Conservation (phyloP, 768 basidiomycete genomes). For the Amanita fuliginea region DNA sequence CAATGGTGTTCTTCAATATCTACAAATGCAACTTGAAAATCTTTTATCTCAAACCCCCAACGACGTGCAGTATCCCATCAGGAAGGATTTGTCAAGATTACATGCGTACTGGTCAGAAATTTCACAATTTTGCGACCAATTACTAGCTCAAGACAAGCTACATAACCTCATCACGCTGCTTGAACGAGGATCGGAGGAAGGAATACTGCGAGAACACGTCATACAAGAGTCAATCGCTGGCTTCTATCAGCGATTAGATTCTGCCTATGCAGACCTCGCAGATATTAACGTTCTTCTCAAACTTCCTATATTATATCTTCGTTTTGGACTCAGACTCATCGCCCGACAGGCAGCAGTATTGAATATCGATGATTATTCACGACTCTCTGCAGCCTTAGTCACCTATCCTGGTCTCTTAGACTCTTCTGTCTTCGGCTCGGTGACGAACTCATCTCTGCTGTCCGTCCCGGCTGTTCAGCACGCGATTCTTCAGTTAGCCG, state of each 20-base stretch:
- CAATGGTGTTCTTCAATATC: constrained; percentile 37
- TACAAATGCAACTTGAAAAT: constrained; percentile 25
- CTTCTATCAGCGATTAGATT: constrained; percentile 62
- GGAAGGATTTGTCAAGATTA: constrained; percentile 35
- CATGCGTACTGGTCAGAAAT: constrained; percentile 70
- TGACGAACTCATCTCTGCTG: constrained; percentile 9
- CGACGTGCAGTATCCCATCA: constrained; percentile 19
- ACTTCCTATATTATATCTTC: constrained; percentile 52
- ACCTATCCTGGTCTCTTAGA: constrained; percentile 37
- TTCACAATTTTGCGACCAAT: constrained; percentile 56
- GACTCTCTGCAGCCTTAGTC: constrained; percentile 8
- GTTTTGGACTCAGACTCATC: constrained; percentile 59
- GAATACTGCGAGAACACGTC: constrained; percentile 48
- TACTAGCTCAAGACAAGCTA: constrained; percentile 38
- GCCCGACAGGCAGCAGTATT: constrained; percentile 9
- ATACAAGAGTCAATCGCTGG: constrained; percentile 71
- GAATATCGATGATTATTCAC: constrained; percentile 13
- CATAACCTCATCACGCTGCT: constrained; percentile 32
- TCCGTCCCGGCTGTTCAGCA: constrained; percentile 24
- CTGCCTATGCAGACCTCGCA: constrained; percentile 53
- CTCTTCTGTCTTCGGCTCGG: constrained; percentile 13
- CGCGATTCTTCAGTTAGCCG: constrained; percentile 38
- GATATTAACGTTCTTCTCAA: constrained; percentile 66
- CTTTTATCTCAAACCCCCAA: constrained; percentile 17
- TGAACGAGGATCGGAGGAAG: constrained; percentile 23